Evolutionary conservation across 345 rosid genomes (phyloP).

Genomic region (Boechera retrofracta): DNA sequence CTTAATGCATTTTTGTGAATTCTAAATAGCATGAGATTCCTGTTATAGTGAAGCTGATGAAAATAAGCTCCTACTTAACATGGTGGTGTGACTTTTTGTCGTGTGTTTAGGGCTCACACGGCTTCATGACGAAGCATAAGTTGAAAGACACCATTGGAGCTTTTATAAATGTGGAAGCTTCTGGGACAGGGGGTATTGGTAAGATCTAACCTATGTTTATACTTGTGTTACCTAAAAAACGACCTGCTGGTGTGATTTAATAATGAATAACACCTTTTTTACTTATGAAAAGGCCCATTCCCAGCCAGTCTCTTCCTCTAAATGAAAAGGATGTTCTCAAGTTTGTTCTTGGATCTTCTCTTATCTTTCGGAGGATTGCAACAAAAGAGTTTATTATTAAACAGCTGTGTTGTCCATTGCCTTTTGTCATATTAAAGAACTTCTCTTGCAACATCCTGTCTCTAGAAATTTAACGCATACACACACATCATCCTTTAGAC

Average conservation of each 20-base stretch:
- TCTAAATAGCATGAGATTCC: conserved; percentile 22
- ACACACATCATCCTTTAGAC: background rate
- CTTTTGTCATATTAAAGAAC: conserved; percentile 9
- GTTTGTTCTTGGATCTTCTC: conserved; percentile 16
- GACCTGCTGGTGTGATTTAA: no score
- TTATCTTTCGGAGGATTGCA: background rate
- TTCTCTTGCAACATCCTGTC: background rate
- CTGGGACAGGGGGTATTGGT: conserved; percentile 97
- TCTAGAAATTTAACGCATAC: conserved; percentile 13
- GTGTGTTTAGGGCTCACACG: conserved; percentile 85
- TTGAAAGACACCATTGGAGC: conserved; percentile 93
- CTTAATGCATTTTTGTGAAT: conserved; percentile 24
- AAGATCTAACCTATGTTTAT: conserved; percentile 39
- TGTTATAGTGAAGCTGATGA: conserved; percentile 19
- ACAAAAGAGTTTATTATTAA: background rate
- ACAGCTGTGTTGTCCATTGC: conserved; percentile 9
- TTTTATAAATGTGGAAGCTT: conserved; percentile 90
- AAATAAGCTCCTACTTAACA: conserved; percentile 10
- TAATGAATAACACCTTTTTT: background rate
- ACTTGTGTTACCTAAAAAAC: conserved; percentile 1
- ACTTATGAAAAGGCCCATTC: background rate
- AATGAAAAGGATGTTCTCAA: conserved; percentile 10
- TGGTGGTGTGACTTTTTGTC: conserved; percentile 35
- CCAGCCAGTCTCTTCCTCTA: background rate
- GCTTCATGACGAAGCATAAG: conserved; percentile 85